Evolutionary conservation across 2,329 filamentous ascomycete species (phyloP), one percentile per base, ranked within the genome.

Genomic region (Aspergillus melleus): DNA sequence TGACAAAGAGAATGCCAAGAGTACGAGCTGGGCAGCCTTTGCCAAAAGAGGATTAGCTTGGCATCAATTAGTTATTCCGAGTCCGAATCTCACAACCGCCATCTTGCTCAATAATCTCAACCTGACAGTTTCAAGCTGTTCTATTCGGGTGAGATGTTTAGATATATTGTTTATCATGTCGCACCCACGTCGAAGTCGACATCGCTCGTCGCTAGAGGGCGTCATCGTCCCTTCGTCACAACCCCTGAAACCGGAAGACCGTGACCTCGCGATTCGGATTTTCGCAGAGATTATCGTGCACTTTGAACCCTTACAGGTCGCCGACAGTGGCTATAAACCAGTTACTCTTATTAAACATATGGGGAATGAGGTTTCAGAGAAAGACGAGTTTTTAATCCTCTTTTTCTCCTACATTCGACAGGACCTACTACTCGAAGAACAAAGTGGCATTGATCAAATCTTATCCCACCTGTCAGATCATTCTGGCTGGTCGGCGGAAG

Each of bases 331-430:
- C n/a, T 64, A 61, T 46, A 66, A 66, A 60, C 56, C 58, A 49
- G 39, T 66, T 42, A 62, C 64, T 46, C 59, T 66, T 26, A 55
- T 66, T 24, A 59, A 59, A 36, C 54, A 63, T 26, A 61, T 60
- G 52, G 60, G 62, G 30, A 49, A 60, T 26, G 54, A 59, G 39
- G 61, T 62, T 29, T 64, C 58, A 3, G 60, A 62, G 16, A 54
- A 57, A 42, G 58, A 60, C 16, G 22, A 49, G 2, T 56, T 53
- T 39, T 32, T 59, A 19, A 53, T 8, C 11, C 42, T 56, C n/a
- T 53, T 60, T 36, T 60, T 60, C 36, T n/a, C 39, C 16, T 49
- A 36, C 11, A 58, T 50, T n/a, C n/a, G 49, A 19, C 24, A 36
- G 11, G 22, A 58, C 24, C 26, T 58, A 19, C 29, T 20, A 30